Base-by-base conservation (phyloP, 2,329 filamentous ascomycete genomes). In the Epichloe typhina region DNA sequence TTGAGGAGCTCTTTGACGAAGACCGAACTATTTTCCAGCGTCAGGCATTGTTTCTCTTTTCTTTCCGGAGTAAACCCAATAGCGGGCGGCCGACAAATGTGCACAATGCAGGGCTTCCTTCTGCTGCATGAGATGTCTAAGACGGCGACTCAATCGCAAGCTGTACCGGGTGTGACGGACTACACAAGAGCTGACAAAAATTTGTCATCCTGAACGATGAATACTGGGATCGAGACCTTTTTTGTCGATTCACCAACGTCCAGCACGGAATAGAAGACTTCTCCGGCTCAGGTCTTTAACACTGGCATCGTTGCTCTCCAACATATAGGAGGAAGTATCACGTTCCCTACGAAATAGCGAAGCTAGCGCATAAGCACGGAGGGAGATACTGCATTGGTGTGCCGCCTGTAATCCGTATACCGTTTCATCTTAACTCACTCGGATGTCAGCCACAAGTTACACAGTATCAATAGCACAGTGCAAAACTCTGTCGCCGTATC, bases 1-100 rank as follows among this genome's bases (percentile, higher is more conserved):
- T 87, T 17, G 72, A 74, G 37, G 80, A 84, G 59, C 64, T 86
- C 38, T 68, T 70, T 43, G 83, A 86, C 58, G 76, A 82, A 53
- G 79, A 83, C 55, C 69, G 74, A 31, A 69, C 73, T 1, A 66
- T 73, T 3, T 83, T 82, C 60, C 73, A 72, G 55, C 72, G 78
- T 45, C 70, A 82, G 55, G 71, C 70, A 2, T 65, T 85, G 21
- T 84, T 82, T 59, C 70, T 85, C 49, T 84, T 80, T 59, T 72
- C 75, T 11, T 75, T 83, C 55, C 72, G 66, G 51, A 70, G 66
- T 37, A 55, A 40, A 21, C 8, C 13, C 39, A 39, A 39, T 12
- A 37, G 13, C 13, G 12, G 11, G 31, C 35, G 23, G 36, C n/a
- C 46, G 40, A 48, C 15, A 17, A 7, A 36, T 35, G 40, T 23